Evolutionary conservation across 2,329 filamentous ascomycete genomes (phyloP), one percentile per base, ranked within the genome.

Genomic region (Diaporthe destruens): DNA sequence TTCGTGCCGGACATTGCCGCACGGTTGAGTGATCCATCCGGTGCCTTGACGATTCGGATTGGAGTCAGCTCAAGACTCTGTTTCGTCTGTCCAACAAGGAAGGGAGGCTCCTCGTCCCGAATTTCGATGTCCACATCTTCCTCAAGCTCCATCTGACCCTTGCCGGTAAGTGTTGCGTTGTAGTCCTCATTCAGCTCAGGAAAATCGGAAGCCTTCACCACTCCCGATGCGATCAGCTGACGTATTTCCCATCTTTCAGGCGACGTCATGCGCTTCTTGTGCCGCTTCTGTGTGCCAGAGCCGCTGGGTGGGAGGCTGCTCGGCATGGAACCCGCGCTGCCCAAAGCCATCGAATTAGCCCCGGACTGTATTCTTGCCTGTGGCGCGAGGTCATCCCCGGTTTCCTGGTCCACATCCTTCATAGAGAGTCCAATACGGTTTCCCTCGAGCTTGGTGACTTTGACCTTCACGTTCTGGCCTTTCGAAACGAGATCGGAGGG

Each of bases 121-220:
- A 99, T 94, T 82, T 99, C 96, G 75, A 99, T 99, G 78, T 99
- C 96, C 6, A 99, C 91, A 79, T 99, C 96, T 81, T 98, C 94
- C 80, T 99, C 96, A 75, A 98, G 88, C 80, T 98, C 95, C 81
- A 98, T 92, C 69, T 94, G 92, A 20, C 92, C 94, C 76, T 98
- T 94, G 20, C 95, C 96, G 34, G 92, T 93, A 34, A 98, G 85
- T 0, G 94, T 95, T 20, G 94, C 93, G 75, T 98, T 92, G 80
- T 97, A 98, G 72, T 98, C 95, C 77, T 98, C 94, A 76, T 98
- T 94, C 36, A 98, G 88, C 75, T 98, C 96, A 0, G 96, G 96
- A 80, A 98, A 98, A 77, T 98, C 96, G 0, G 94, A 93, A 0
- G 94, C 95, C 77, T 96, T 97, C 23, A 94, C 93, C 11, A 97